Base-by-base conservation (phyloP, 2,329 filamentous ascomycete species). In the Fusarium lyarnte region DNA sequence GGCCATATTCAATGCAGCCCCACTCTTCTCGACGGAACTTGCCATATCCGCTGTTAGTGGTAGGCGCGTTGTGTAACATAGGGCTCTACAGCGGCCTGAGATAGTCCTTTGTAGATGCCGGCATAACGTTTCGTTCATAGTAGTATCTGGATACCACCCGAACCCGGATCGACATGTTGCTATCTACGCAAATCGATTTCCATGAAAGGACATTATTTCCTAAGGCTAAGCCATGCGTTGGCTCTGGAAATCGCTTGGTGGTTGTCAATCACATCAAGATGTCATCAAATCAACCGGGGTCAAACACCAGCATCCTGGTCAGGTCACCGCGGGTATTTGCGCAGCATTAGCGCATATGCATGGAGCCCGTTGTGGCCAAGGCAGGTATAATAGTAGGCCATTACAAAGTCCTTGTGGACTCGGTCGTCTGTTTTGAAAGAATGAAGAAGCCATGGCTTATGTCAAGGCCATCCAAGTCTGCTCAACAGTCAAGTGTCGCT, bases 231-330 rank as follows among this genome's bases (percentile, higher is more conserved):
- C 33, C 38, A 39, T 55, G 21, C 8, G 51, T 54, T 63, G 51
- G 51, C 31, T 53, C 53, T 64, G 46, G 27, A 42, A 61, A 57
- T 49, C 35, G 29, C 55, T 66, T 39, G 38, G 57, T 71, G 54
- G 46, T 60, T 53, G 25, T 43, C 21, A 57, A 74, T 68, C 66
- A 65, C 53, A 73, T 69, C 42, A 61, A 72, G 38, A 75, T 68
- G 59, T 58, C 55, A 64, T 66, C 53, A 52, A 65, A 57, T 31
- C 39, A 57, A 42, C 46, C 45, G 19, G 49, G 36, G 52, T 52
- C 47, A 58, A 51, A 55, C 35, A 51, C 36, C 39, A 41, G n/a
- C 25, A 58, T 45, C 70, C 70, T 69, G 35, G 68, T 33, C 65
- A 47, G 25, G 35, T 33, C 45, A 45, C 33, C 53, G 36, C 66